Conservation (phyloP, 192 early-diverging fungal genomes). For the Podila horticola region DNA sequence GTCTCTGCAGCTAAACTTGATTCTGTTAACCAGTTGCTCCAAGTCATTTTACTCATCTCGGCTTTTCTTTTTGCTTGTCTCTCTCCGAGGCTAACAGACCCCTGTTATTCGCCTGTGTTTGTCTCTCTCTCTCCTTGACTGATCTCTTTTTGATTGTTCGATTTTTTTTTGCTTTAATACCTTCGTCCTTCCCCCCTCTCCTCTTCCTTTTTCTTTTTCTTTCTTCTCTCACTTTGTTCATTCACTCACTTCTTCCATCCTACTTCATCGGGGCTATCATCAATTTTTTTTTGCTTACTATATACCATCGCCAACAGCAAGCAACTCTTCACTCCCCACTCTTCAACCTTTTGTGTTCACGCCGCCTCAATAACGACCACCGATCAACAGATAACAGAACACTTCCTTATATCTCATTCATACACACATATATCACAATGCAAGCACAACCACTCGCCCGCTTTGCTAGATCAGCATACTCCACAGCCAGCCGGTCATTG, state of each 20-base stretch:
- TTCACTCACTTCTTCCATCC: neutral
- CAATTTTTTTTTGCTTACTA: neutral
- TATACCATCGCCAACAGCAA: neutral
- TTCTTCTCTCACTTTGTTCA: neutral
- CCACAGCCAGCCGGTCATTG: conserved; percentile 14
- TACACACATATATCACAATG: conserved; percentile 8
- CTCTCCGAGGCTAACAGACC: no score
- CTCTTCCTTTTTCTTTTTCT: conserved; percentile 3
- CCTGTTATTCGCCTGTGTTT: no score
- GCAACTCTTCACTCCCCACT: neutral
- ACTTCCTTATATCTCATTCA: neutral
- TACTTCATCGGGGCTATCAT: neutral
- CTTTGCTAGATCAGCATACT: conserved; percentile 36
- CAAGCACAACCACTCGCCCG: conserved; percentile 41
- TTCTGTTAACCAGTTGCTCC: neutral
- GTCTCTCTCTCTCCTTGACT: neutral
- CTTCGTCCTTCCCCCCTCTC: neutral
- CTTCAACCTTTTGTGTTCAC: neutral
- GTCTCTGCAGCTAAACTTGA: neutral
- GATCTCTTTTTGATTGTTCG: neutral
- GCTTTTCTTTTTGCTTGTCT: neutral
- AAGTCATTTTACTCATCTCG: conserved; percentile 7
- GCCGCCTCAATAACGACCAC: neutral
- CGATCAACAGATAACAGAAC: neutral
- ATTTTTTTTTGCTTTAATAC: conserved; percentile 1